Evolutionary conservation across 225 moss, liverwort and hornwort genomes (phyloP).

Genomic region (Pleurozium schreberi): DNA sequence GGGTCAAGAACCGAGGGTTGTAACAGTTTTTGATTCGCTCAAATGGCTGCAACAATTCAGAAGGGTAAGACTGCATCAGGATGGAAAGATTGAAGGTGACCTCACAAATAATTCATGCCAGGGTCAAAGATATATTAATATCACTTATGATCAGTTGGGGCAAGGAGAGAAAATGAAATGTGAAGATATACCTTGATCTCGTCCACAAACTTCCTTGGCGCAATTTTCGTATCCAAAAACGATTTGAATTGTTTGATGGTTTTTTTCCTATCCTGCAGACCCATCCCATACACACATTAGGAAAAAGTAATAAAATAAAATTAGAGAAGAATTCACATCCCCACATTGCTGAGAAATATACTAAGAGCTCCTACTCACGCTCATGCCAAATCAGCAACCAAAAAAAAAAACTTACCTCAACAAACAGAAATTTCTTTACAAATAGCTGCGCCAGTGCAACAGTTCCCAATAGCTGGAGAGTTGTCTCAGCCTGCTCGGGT

Average conservation of each 20-base stretch:
- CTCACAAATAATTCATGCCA: not conserved
- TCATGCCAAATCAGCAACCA: not conserved
- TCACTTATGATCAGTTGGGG: not conserved
- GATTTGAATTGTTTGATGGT: constrained; percentile 30
- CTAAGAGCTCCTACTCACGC: not conserved
- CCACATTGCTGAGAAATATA: not conserved
- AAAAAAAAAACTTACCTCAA: constrained; percentile 28
- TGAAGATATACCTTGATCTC: constrained; percentile 55
- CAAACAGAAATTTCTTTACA: constrained; percentile 72
- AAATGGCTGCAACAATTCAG: constrained; percentile 5
- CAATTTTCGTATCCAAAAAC: constrained; percentile 71
- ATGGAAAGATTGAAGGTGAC: not conserved
- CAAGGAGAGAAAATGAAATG: not conserved
- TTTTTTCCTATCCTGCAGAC: constrained; percentile 57
- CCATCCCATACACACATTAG: not conserved
- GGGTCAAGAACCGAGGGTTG: constrained; percentile 8
- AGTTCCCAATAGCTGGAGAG: constrained; percentile 70
- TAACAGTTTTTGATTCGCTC: constrained; percentile 22
- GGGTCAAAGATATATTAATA: not conserved
- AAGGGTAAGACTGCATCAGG: not conserved
- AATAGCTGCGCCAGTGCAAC: constrained; percentile 64
- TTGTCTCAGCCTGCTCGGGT: constrained; percentile 55
- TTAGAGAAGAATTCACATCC: not conserved
- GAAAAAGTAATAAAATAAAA: not conserved
- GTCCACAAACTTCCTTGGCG: constrained; percentile 47